Evolutionary conservation across 495 filamentous ascomycete species (phyloP).

Genomic region (Xylaria palmicola): DNA sequence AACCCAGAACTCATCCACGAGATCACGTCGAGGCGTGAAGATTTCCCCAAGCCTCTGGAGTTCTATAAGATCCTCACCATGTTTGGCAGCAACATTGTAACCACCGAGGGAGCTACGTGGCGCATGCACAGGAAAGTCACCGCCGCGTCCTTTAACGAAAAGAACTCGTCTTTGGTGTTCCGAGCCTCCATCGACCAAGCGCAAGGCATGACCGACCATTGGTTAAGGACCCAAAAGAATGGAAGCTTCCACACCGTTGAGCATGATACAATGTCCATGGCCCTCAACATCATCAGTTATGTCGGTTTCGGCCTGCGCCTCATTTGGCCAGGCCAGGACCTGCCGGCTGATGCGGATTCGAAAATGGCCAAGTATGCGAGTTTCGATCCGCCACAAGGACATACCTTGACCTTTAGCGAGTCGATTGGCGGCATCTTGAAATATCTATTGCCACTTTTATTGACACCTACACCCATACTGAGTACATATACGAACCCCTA

Average conservation of each 20-base stretch:
- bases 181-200: constrained; percentile 58
- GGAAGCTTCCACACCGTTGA: constrained; percentile 51
- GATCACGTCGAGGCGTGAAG: constrained; percentile 58
- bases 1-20: constrained; percentile 60
- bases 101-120: constrained; percentile 63
- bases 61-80: constrained; percentile 57
- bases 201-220: constrained; percentile 52
- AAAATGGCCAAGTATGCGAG: constrained; percentile 44
- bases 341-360: constrained; percentile 37
- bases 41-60: constrained; percentile 65
- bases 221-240: constrained; percentile 37
- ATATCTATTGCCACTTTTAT: constrained; percentile 53
- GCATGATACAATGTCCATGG: constrained; percentile 60
- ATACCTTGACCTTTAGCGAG: constrained; percentile 60
- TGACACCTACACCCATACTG: constrained; percentile 49
- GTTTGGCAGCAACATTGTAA: constrained; percentile 65
- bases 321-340: constrained; percentile 53
- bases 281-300: constrained; percentile 66
- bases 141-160: constrained; percentile 67
- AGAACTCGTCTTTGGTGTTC: constrained; percentile 66
- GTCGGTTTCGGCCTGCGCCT: constrained; percentile 64
- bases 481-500: constrained; percentile 8
- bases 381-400: constrained; percentile 46
- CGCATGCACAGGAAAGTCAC: constrained; percentile 67
- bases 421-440: constrained; percentile 53